Evolutionary conservation across 2,329 filamentous ascomycete species (phyloP), one percentile per base, ranked within the genome.

Genomic region (Ambrosiella xylebori): DNA sequence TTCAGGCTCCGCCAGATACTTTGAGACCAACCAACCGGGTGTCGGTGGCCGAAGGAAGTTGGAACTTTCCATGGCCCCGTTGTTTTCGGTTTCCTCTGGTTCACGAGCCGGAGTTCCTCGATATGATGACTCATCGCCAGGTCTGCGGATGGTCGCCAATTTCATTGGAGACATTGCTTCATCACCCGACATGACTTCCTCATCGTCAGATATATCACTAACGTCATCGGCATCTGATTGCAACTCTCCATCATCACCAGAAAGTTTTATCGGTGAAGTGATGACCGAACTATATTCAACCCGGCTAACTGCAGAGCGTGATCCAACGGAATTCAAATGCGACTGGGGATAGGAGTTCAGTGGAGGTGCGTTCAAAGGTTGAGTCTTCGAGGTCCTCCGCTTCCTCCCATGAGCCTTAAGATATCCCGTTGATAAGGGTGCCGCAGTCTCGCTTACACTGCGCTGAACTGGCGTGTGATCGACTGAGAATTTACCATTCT

Each of bases 1-100:
- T 63, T 83, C 78, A 4, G 78, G 76, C 27, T 82, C 78, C 1
- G 76, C 74, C 63, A 84, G 81, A 63, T 80, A 79, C 52, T 71
- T 75, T 2, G 73, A 68, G 13, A 83, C 68, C 0, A 79, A 68
- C 8, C 76, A 65, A 50, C 80, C 77, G 7, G 72, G 69, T 0
- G 71, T 67, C 17, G 77, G 76, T 2, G 71, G 71, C 59, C 72
- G 74, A 9, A 73, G 73, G 1, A 77, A 65, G 35, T 72, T 71
- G 0, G 74, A 73, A 13, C 81, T 63, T 45, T 81, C 78, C 15
- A 74, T 65, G 2, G 74, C 71, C 9, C 74, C 67, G 57, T 75
- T 72, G 1, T 74, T 71, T 2, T 77, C 73, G 1, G 71, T 66
- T 15, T 75, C 73, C 54, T 77, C 73, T 3, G 68, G 61, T 13